Base-by-base conservation (phyloP, 768 basidiomycete species). In the Tremella mesenterica region DNA sequence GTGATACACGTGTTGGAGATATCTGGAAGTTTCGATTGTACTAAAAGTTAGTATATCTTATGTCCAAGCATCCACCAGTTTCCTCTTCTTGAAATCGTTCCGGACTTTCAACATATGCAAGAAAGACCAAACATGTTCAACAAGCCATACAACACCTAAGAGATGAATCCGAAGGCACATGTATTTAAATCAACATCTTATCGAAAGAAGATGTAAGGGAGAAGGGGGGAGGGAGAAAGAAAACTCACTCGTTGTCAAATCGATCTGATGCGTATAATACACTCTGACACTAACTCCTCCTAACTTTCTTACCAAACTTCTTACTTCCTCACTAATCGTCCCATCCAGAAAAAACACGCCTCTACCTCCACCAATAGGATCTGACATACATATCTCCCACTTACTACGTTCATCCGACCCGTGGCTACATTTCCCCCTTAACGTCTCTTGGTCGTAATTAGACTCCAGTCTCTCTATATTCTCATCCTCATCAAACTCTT, bases 401-500 rank as follows among this genome's bases (percentile, higher is more conserved):
- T n/a, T n/a, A n/a, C n/a, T n/a, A n/a, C n/a, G n/a, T n/a, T n/a
- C n/a, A n/a, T n/a, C n/a, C n/a, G n/a, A n/a, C n/a, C n/a, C n/a
- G n/a, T n/a, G n/a, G 26, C 58, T 59, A 18, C 26, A 45, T 38
- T 66, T 64, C 57, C 64, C 61, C 47, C 57, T 46, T n/a, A 50
- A 12, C 3, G 26, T 48, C 3, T 31, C 47, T 5, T n/a, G 6
- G 4, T 30, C 47, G 3, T 44, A 51, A 0, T 26, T 20, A 10
- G 2, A 16, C 29, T 56, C 65, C 5, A 57, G 28, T 14, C 60
- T 41, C 25, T 36, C 33, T 4, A 63, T 41, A 23, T 61, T 56
- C 2, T 64, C 62, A 43, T 61, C 64, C 14, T 67, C 64, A 25
- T 64, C 57, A 10, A n/a, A n/a, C n/a, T 63, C 63, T 3, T 55